Evolutionary conservation across 129 eudicot species (phyloP), one percentile per base, ranked within the genome.

Genomic region (Arctium lappa): DNA sequence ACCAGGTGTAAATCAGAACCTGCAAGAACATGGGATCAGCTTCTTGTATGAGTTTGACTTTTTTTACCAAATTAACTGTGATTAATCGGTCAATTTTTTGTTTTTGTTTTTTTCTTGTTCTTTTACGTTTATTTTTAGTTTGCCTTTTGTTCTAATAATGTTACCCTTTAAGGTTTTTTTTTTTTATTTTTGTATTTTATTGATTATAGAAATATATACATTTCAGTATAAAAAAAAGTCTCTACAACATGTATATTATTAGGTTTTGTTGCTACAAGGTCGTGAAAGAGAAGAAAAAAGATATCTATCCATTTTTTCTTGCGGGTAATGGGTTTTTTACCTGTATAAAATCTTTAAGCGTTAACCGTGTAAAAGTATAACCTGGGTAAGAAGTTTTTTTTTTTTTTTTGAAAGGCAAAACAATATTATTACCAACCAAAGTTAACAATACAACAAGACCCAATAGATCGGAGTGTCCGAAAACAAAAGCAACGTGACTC

Each of bases 1-100:
- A 89, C 85, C 16, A 93, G 96, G 86, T 91, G 96, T 74, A 93
- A 89, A 88, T 91, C 98, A 60, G 98, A 89, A 76, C 95, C 97
- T 75, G 92, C 96, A 79, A 89, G 86, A 84, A 93, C 81, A 79
- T 92, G 96, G 80, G 92, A 81, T 76, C 85, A 89, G 84, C 83
- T 89, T 75, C 76, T 79, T 74, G 72, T 73, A 29, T 77, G 72
- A 84, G 70, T 79, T 73, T 83, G 36, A 69, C 50, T 15, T 34
- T 0, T 4, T 48, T 71, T 16, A 40, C 60, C 69, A 9, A 62
- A 18, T 73, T 65, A 79, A 84, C 37, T 84, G 87, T 84, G 75
- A 79, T 79, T 78, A 84, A 22, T 72, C 75, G 15, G 40, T 78
- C 30, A n/a, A 30, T 69, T 15, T 84, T 62, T 60, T 78, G 32